Conservation (phyloP, 257 asterid species). For the Salvia miltiorrhiza region DNA sequence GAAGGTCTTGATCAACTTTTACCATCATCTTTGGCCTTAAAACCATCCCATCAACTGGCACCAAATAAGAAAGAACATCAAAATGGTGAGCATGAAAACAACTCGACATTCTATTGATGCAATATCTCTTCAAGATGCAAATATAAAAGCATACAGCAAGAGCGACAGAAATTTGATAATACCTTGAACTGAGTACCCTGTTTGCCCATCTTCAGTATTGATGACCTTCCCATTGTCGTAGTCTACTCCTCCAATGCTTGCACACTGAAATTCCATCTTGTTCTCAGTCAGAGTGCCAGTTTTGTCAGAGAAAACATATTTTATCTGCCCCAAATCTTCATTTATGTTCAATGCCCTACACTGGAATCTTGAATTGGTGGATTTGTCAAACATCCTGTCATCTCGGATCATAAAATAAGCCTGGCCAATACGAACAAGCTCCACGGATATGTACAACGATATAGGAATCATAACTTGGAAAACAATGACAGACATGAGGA, state of each 20-base stretch:
- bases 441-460: constrained; percentile 95
- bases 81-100: constrained; percentile 10
- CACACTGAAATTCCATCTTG: constrained; percentile 98
- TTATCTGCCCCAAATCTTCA: constrained; percentile 98
- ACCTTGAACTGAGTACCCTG: constrained; percentile 61
- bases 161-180: constrained; percentile 2
- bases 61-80: constrained; percentile 17
- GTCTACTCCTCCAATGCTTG: constrained; percentile 80
- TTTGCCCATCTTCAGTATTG: constrained; percentile 40
- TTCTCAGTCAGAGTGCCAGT: constrained; percentile 97
- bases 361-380: constrained; percentile 84
- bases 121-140: background rate
- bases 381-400: constrained; percentile 55
- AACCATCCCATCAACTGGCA: constrained; percentile 54
- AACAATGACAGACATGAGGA: constrained; percentile 92
- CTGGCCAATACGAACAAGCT: constrained; percentile 98
- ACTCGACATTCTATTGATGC: background rate
- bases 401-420: constrained; percentile 93
- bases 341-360: constrained; percentile 96
- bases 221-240: constrained; percentile 39
- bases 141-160: too few species aligned
- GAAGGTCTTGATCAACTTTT: constrained; percentile 67
- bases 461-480: constrained; percentile 98
- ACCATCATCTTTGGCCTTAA: constrained; percentile 83
- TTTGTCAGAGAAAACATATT: constrained; percentile 93